phyloP scores from a whole-genome alignment of 495 filamentous ascomycete species.

The Thozetella sp. region DNA sequence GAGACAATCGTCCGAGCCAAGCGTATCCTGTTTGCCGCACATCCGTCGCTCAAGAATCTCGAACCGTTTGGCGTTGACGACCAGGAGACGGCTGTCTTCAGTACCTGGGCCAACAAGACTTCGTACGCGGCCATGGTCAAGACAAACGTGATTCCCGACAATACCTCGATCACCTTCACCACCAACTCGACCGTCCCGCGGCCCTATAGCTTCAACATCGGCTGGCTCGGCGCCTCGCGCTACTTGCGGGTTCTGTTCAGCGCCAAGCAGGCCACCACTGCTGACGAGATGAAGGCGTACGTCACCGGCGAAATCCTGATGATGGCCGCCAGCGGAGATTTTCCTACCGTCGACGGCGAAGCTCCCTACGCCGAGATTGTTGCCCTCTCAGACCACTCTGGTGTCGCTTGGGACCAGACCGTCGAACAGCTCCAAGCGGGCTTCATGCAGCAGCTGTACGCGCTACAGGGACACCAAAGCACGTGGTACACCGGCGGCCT shows the following conservation, averaged over 20 bases:
- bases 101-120: constrained; percentile 25
- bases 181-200: constrained; percentile 8
- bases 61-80: constrained; percentile 29
- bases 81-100: constrained; percentile 24
- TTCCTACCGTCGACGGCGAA: constrained; percentile 13
- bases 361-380: constrained; percentile 20
- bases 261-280: constrained; percentile 20
- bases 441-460: constrained; percentile 48
- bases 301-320: constrained; percentile 22
- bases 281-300: constrained; percentile 18
- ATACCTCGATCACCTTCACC: constrained; percentile 12
- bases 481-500: constrained; percentile 55
- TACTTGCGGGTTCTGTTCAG: constrained; percentile 32
- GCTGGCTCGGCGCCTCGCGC: constrained; percentile 16
- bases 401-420: constrained; percentile 23
- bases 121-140: constrained; percentile 33
- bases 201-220: constrained; percentile 7
- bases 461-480: constrained; percentile 45
- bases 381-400: constrained; percentile 24
- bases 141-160: constrained; percentile 10
- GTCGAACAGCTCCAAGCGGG: constrained; percentile 38
- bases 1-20: constrained; percentile 31
- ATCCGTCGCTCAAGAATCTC: constrained; percentile 27
- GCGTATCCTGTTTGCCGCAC: constrained; percentile 34
- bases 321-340: constrained; percentile 22